phyloP scores from a whole-genome alignment of 768 basidiomycete species.

The Podaxis mareebaensis region DNA sequence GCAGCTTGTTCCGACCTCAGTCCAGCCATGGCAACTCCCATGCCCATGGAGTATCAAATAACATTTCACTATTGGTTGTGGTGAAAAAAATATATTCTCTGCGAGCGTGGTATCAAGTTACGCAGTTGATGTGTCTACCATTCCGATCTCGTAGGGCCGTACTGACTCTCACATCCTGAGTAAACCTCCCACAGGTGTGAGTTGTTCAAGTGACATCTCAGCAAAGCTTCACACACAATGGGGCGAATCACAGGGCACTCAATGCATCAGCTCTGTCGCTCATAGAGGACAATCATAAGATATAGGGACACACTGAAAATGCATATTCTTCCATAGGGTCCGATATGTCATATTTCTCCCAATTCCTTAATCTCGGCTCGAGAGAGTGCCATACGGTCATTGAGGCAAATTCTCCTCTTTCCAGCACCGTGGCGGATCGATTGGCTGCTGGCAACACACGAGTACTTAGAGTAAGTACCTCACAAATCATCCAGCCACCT shows the following conservation, averaged over 20 bases:
- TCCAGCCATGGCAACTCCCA: not conserved
- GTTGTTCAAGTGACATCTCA: not conserved
- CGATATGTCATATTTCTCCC: not conserved
- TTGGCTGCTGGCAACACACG: not conserved
- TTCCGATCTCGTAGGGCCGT: not conserved
- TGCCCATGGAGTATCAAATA: constrained; percentile 15
- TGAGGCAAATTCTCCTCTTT: not conserved
- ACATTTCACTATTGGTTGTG: constrained; percentile 6
- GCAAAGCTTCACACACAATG: constrained; percentile 9
- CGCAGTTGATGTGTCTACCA: constrained; percentile 1
- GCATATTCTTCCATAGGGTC: not conserved
- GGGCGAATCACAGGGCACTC: constrained; percentile 4
- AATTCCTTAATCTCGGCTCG: not conserved
- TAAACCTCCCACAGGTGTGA: constrained; percentile 13
- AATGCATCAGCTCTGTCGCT: constrained; percentile 12
- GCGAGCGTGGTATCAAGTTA: not conserved
- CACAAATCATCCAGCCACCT: not conserved
- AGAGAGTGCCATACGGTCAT: not conserved
- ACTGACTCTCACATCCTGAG: constrained; percentile 13
- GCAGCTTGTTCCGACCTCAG: not conserved
- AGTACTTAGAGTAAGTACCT: too few relatives aligned
- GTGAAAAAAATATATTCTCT: not conserved
- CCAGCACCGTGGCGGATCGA: not conserved
- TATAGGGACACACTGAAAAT: constrained; percentile 4
- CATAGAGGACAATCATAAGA: not conserved